Evolutionary conservation across 768 basidiomycete species (phyloP).

Genomic region (Polyporus arcularius): DNA sequence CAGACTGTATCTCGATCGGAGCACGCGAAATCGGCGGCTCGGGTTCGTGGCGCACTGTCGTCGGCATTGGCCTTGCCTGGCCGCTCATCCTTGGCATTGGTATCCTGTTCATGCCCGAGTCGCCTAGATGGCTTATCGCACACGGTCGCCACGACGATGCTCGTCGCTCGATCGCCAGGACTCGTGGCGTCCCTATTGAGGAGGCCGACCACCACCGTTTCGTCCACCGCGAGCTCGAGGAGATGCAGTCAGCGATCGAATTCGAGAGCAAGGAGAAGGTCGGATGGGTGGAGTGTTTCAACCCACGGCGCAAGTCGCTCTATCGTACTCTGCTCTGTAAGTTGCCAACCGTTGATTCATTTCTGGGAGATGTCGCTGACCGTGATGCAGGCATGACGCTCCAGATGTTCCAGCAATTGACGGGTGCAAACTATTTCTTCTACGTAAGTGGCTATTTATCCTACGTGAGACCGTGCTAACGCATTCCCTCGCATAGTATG

Average conservation of each 20-base stretch:
- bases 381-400: conserved; percentile 50
- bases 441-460: conserved; percentile 36
- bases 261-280: conserved; percentile 46
- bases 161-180: conserved; percentile 45
- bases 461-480: background rate
- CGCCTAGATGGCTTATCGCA: conserved; percentile 62
- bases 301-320: conserved; percentile 51
- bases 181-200: conserved; percentile 46
- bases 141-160: conserved; percentile 52
- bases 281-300: conserved; percentile 75
- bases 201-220: conserved; percentile 44
- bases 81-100: conserved; percentile 60
- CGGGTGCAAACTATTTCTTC: conserved; percentile 71
- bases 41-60: conserved; percentile 62
- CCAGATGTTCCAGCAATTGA: conserved; percentile 73
- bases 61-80: conserved; percentile 65
- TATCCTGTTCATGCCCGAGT: conserved; percentile 72
- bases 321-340: conserved; percentile 61
- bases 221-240: conserved; percentile 49
- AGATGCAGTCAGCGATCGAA: conserved; percentile 55
- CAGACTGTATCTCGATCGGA: conserved; percentile 71
- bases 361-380: background rate
- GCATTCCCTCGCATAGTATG: conserved; percentile 29
- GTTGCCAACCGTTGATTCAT: background rate
- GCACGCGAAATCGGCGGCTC: conserved; percentile 49